Percentiles rank a stretch among this genome's conserved stretches.
These are phyloP conservation scores for Saksenaea vasiformis DNA, from an alignment of 371 early-diverging fungal genomes.

Conservation along the genomic window DNA sequence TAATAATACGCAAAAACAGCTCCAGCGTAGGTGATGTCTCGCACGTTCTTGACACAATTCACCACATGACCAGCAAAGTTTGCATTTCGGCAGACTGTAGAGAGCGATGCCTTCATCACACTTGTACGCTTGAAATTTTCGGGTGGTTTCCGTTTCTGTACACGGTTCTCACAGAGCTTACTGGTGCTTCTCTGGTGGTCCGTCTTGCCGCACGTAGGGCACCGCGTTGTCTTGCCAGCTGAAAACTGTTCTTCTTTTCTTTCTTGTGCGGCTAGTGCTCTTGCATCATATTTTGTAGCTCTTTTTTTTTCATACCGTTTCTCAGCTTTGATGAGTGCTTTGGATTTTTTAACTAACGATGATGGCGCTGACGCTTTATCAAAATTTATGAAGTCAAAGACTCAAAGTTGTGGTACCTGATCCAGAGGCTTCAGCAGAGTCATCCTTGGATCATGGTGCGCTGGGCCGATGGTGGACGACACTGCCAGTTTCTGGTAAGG, in stretches of 20 bases:
- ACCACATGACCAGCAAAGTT: background rate
- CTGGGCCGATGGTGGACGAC: no score
- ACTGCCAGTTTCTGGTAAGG: no score
- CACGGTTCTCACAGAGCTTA: background rate
- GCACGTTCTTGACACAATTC: background rate
- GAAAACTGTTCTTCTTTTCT: background rate
- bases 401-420: no score
- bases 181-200: background rate
- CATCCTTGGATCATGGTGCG: no score
- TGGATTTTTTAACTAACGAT: background rate
- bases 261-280: background rate
- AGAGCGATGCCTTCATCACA: background rate
- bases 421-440: no score
- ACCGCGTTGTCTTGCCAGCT: background rate
- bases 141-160: background rate
- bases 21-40: background rate
- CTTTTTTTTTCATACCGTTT: background rate
- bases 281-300: background rate
- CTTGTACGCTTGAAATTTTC: background rate
- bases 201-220: background rate
- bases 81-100: background rate
- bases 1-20: background rate
- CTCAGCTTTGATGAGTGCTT: background rate
- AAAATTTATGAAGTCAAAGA: no score
- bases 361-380: no score